These are phyloP conservation scores for Terana coerulea DNA, from an alignment of 768 basidiomycete species.

Conservation along the genomic window DNA sequence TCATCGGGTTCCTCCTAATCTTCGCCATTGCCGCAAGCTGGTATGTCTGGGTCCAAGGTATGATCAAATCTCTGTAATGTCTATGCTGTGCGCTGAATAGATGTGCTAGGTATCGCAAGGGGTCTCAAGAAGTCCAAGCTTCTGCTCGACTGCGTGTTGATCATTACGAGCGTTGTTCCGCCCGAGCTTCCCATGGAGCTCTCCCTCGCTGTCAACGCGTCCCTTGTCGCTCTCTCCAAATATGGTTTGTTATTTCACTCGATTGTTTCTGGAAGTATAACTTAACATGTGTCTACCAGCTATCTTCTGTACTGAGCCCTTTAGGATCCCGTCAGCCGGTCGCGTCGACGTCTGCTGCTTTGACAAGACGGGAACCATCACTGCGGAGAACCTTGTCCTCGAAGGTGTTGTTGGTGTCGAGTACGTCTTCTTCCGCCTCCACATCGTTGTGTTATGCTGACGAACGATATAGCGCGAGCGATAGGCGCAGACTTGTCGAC, in stretches of 20 bases:
- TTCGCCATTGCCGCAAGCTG: slow-evolving; percentile 97
- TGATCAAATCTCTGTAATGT: too few species aligned
- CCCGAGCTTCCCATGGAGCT: slow-evolving; percentile 99
- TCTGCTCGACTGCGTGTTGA: slow-evolving; percentile 90
- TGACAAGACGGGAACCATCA: slow-evolving; percentile 99
- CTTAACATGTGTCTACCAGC: slow-evolving; percentile 55
- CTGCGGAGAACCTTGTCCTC: slow-evolving; percentile 89
- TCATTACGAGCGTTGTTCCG: slow-evolving; percentile 96
- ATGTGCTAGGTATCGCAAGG: slow-evolving; percentile 72
- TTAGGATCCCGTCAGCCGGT: slow-evolving; percentile 94
- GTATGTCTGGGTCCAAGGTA: slow-evolving; percentile 97
- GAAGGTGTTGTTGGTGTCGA: slow-evolving; percentile 91
- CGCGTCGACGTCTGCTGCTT: slow-evolving; percentile 98
- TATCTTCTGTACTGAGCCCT: slow-evolving; percentile 98
- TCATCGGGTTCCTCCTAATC: slow-evolving; percentile 96
- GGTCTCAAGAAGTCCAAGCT: slow-evolving; percentile 94
- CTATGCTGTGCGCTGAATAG: neutral
- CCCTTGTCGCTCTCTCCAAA: slow-evolving; percentile 89
- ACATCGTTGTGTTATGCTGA: neutral
- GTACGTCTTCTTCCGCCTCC: slow-evolving; percentile 42
- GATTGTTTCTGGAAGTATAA: too few species aligned
- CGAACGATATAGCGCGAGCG: slow-evolving; percentile 41
- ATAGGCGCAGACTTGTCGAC: slow-evolving; percentile 66
- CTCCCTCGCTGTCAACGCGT: slow-evolving; percentile 92
- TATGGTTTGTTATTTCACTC: slow-evolving; percentile 70